Percentiles rank a stretch among this genome's conserved stretches.
phyloP scores from a whole-genome alignment of 352 stramenopile genomes.

The Phytophthora uliginosa region DNA sequence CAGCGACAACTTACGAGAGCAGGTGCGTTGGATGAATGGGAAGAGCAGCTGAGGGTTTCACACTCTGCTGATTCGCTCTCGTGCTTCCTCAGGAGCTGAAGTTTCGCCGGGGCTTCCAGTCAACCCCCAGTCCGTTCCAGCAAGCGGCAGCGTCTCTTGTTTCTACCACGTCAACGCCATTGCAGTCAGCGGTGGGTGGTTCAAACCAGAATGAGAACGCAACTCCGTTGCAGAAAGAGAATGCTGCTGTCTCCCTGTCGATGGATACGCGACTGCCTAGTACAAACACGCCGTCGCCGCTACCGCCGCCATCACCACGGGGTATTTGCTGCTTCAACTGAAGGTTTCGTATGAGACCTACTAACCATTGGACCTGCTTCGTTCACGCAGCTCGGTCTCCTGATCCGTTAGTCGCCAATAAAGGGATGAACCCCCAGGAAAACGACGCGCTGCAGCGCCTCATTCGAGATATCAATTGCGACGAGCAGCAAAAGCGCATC shows the following conservation, averaged over 20 bases:
- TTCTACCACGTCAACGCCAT: neutral
- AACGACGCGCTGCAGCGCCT: slow-evolving; percentile 34
- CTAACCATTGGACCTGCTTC: neutral
- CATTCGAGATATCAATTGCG: slow-evolving; percentile 37
- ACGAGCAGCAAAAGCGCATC: slow-evolving; percentile 50
- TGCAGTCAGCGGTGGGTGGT: neutral
- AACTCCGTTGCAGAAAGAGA: neutral
- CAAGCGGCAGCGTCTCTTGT: slow-evolving; percentile 34
- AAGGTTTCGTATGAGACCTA: neutral
- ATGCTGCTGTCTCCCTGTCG: neutral
- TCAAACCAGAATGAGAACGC: slow-evolving; percentile 17
- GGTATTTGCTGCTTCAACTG: slow-evolving; percentile 16
- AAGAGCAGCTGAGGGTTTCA: neutral
- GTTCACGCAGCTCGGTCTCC: neutral
- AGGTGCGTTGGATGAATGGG: slow-evolving; percentile 11
- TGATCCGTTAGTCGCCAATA: slow-evolving; percentile 1
- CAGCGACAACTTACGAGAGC: slow-evolving; percentile 42
- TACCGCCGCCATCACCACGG: neutral
- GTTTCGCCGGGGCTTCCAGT: slow-evolving; percentile 28
- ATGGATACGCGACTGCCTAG: neutral
- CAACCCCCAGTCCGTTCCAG: slow-evolving; percentile 36
- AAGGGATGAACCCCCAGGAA: slow-evolving; percentile 10
- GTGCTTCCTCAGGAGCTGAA: slow-evolving; percentile 36
- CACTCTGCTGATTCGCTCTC: neutral
- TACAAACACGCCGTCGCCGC: neutral